Evolutionary conservation across 352 stramenopile genomes (phyloP).

Genomic region (Phytophthora agathidicida): DNA sequence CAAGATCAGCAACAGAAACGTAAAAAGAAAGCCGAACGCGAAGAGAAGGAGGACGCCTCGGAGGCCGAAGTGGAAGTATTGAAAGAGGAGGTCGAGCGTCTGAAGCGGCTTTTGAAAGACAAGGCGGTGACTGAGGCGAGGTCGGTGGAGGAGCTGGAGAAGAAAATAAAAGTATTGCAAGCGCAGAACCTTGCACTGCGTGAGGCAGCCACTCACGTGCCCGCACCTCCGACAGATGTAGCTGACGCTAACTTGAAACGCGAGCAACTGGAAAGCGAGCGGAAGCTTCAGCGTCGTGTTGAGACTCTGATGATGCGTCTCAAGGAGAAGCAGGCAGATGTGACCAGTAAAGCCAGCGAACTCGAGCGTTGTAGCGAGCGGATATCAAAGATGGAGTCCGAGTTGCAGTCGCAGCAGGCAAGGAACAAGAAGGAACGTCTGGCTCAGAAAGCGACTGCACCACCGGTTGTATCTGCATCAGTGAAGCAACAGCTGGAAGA

Average conservation of each 20-base stretch:
- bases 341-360: conserved; percentile 51
- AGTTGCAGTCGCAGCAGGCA: conserved; percentile 33
- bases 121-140: conserved; percentile 53
- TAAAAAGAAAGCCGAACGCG: conserved; percentile 18
- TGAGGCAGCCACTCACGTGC: conserved; percentile 29
- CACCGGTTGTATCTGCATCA: not conserved
- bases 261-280: conserved; percentile 65
- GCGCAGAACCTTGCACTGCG: conserved; percentile 86
- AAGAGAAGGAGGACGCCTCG: conserved; percentile 27
- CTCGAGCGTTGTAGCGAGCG: conserved; percentile 41
- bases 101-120: conserved; percentile 67
- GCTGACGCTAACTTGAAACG: conserved; percentile 15
- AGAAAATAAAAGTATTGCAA: conserved; percentile 74
- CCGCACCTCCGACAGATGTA: not conserved
- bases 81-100: conserved; percentile 53
- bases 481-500: conserved; percentile 43
- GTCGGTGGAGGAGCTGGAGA: conserved; percentile 60
- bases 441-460: conserved; percentile 1
- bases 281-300: conserved; percentile 73
- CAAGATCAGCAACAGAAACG: conserved; percentile 26
- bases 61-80: conserved; percentile 26
- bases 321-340: conserved; percentile 70
- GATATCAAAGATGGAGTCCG: conserved; percentile 39
- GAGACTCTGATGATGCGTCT: conserved; percentile 68
- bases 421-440: conserved; percentile 28